Evolutionary conservation across 495 filamentous ascomycete species (phyloP).

Genomic region (Penicillium paxilli): DNA sequence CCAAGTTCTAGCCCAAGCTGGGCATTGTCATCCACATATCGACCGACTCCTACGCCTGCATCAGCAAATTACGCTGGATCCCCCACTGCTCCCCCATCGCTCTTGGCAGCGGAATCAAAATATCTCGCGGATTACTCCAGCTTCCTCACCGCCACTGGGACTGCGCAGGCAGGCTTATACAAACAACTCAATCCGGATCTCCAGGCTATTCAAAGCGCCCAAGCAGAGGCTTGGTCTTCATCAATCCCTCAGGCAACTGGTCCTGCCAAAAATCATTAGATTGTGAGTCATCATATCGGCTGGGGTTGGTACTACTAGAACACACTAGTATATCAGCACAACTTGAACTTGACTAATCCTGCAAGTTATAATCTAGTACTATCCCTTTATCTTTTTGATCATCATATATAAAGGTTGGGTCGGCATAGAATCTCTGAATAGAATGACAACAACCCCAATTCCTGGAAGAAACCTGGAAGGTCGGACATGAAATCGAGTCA

Average conservation of each 20-base stretch:
- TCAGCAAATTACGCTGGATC: background rate
- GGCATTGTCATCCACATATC: background rate
- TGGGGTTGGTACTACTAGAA: too few species aligned
- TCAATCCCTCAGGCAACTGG: background rate
- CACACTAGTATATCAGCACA: too few species aligned
- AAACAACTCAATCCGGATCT: background rate
- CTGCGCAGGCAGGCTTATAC: background rate
- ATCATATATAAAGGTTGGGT: too few species aligned
- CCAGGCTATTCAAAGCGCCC: background rate
- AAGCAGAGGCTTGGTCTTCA: background rate
- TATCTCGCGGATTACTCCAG: background rate
- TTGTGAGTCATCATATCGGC: background rate
- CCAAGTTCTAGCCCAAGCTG: background rate
- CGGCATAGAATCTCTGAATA: too few species aligned
- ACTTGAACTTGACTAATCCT: too few species aligned
- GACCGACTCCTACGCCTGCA: background rate
- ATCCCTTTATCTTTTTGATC: too few species aligned
- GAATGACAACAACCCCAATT: too few species aligned
- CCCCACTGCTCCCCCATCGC: background rate
- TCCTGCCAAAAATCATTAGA: background rate
- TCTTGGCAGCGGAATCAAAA: background rate
- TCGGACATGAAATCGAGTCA: too few species aligned
- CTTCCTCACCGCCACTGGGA: background rate
- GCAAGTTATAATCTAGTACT: too few species aligned
- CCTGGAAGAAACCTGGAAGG: too few species aligned